Conservation (phyloP, 306 rosid species). For the Vigna reflexopilosa region DNA sequence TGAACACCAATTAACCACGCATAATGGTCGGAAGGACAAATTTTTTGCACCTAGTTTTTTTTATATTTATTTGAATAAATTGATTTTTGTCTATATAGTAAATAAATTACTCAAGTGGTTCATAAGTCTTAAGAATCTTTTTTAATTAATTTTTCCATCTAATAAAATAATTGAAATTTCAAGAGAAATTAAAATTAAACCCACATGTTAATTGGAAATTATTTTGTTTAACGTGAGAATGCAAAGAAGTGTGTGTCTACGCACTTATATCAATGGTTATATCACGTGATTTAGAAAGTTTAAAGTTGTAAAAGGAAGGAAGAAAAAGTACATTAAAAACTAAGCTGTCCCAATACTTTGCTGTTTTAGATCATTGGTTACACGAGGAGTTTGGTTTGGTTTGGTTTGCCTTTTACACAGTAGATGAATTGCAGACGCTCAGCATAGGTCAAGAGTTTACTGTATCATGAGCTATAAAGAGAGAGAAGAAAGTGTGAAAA, state of each 20-base stretch:
- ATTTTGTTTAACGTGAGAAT: background rate
- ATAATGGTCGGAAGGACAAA: too few species aligned
- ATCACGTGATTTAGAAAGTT: constrained; percentile 19
- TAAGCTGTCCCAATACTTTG: background rate
- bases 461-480: background rate
- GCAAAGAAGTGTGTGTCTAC: constrained; percentile 6
- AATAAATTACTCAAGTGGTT: background rate
- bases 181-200: background rate
- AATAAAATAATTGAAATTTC: background rate
- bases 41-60: too few species aligned
- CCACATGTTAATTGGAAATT: background rate
- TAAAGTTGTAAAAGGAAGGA: background rate
- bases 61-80: too few species aligned
- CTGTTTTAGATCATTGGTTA: constrained; percentile 2
- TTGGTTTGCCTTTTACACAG: background rate
- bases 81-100: too few species aligned
- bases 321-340: background rate
- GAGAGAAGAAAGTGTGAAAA: background rate
- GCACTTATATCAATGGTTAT: constrained; percentile 3
- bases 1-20: too few species aligned
- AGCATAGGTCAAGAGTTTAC: background rate
- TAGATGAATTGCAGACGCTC: background rate
- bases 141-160: background rate
- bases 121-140: background rate
- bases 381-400: background rate